These are phyloP conservation scores for Trichoderma guizhouense DNA, from an alignment of 2,329 filamentous ascomycete species.

Conservation along the genomic window DNA sequence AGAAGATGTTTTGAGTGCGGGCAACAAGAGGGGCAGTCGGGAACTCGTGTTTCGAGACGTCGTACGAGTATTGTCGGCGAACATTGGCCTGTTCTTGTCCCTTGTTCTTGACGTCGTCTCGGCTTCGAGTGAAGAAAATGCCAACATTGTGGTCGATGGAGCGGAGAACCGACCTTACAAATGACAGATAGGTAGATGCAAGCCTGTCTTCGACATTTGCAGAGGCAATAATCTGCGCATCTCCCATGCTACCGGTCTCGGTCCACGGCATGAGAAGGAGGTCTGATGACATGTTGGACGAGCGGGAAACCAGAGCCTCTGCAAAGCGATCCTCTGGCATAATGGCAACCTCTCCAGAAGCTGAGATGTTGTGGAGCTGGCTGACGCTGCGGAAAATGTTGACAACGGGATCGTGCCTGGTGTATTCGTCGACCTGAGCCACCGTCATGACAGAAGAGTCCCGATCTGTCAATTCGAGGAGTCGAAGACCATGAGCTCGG, in stretches of 20 bases:
- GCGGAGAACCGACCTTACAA: constrained; percentile 66
- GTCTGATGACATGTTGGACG: constrained; percentile 66
- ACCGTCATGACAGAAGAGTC: constrained; percentile 95
- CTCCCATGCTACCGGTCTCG: constrained; percentile 71
- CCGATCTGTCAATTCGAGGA: constrained; percentile 85
- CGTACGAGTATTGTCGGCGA: constrained; percentile 55
- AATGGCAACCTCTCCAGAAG: constrained; percentile 77
- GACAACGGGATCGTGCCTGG: constrained; percentile 74
- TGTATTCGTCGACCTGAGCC: constrained; percentile 72
- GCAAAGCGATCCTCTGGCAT: constrained; percentile 76
- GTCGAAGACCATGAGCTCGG: constrained; percentile 77
- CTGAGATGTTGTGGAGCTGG: constrained; percentile 75
- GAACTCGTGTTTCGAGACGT: constrained; percentile 53
- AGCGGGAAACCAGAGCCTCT: constrained; percentile 69
- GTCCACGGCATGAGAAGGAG: constrained; percentile 87
- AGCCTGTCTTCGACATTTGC: constrained; percentile 36
- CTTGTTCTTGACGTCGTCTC: constrained; percentile 35
- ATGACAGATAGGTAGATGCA: constrained; percentile 60
- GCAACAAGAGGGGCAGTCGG: constrained; percentile 58
- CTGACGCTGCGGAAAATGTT: constrained; percentile 90
- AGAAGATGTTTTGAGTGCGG: constrained; percentile 77
- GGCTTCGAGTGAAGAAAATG: constrained; percentile 69
- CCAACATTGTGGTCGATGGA: constrained; percentile 69
- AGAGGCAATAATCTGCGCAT: constrained; percentile 41
- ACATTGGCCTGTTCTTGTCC: constrained; percentile 37